Percentiles rank a stretch among this genome's conserved stretches.
Conservation (phyloP, 2,329 filamentous ascomycete species). For the Cordyceps javanica region DNA sequence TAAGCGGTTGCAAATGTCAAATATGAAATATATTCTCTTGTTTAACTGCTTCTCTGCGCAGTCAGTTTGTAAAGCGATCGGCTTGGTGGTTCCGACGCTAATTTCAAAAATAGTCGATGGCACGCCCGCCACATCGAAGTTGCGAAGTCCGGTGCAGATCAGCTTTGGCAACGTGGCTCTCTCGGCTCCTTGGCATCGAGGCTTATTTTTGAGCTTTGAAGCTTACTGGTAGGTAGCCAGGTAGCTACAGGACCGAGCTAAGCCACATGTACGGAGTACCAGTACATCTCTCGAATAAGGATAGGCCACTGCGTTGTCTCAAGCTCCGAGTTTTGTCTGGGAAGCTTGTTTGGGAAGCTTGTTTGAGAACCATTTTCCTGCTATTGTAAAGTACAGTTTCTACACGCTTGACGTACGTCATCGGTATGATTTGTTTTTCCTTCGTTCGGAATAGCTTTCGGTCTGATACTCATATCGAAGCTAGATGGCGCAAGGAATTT, state of each 20-base stretch:
- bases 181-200: too few relatives aligned
- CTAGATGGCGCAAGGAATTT: too few relatives aligned
- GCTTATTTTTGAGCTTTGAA: too few relatives aligned
- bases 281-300: too few relatives aligned
- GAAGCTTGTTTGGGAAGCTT: too few relatives aligned
- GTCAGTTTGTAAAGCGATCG: neutral
- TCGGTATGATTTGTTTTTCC: too few relatives aligned
- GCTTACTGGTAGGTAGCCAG: neutral
- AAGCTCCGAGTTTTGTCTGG: neutral
- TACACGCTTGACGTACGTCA: too few relatives aligned
- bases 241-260: neutral
- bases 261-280: neutral
- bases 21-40: neutral
- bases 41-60: neutral
- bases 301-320: neutral
- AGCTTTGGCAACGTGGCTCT: neutral
- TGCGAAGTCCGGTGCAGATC: slow-evolving; percentile 10
- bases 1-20: neutral
- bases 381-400: too few relatives aligned
- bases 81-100: neutral
- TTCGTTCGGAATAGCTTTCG: too few relatives aligned
- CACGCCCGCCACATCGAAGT: slow-evolving; percentile 7
- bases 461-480: too few relatives aligned
- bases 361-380: too few relatives aligned
- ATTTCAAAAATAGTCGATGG: neutral